These are phyloP conservation scores for Nematocida ausubeli DNA, from an alignment of 371 early-diverging fungal genomes.

Conservation along the genomic window DNA sequence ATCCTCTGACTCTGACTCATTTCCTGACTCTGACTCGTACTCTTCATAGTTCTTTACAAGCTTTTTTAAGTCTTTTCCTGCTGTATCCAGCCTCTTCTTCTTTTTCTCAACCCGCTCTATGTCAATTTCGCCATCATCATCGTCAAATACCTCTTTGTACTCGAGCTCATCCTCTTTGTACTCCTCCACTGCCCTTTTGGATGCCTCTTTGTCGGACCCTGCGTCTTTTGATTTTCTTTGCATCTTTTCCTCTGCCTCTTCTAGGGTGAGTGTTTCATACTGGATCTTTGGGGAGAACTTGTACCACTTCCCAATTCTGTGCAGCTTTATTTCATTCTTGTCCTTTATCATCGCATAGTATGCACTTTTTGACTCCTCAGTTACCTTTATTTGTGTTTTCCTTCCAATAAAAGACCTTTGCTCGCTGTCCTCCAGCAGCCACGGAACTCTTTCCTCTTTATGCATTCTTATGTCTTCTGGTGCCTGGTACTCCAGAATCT, in stretches of 20 bases:
- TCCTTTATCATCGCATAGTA: slow-evolving; percentile 66
- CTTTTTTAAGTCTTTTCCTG: slow-evolving; percentile 61
- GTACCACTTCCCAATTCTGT: slow-evolving; percentile 81
- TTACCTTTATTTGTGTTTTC: slow-evolving; percentile 53
- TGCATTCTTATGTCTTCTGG: slow-evolving; percentile 61
- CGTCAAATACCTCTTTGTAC: slow-evolving; percentile 67
- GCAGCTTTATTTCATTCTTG: slow-evolving; percentile 72
- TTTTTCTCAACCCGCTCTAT: slow-evolving; percentile 43
- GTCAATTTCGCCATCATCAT: slow-evolving; percentile 65
- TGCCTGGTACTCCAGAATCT: slow-evolving; percentile 63
- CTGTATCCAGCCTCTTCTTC: slow-evolving; percentile 55
- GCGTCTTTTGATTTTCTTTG: slow-evolving; percentile 46
- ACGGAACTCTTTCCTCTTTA: slow-evolving; percentile 61
- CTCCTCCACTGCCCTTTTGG: slow-evolving; percentile 69
- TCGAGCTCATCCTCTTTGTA: slow-evolving; percentile 65
- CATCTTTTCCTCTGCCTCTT: slow-evolving; percentile 84
- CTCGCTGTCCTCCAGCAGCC: slow-evolving; percentile 60
- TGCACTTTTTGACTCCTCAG: slow-evolving; percentile 31
- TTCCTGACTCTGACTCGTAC: slow-evolving; percentile 21
- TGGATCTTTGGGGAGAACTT: slow-evolving; percentile 76
- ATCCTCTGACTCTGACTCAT: slow-evolving; percentile 40
- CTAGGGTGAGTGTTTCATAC: slow-evolving; percentile 75
- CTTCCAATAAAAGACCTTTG: slow-evolving; percentile 57
- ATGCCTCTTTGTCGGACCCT: slow-evolving; percentile 19
- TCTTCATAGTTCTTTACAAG: slow-evolving; percentile 62